Percentiles rank a stretch among this genome's conserved stretches.
Conservation (phyloP, 257 asterid genomes). For the Ehretia macrophylla region DNA sequence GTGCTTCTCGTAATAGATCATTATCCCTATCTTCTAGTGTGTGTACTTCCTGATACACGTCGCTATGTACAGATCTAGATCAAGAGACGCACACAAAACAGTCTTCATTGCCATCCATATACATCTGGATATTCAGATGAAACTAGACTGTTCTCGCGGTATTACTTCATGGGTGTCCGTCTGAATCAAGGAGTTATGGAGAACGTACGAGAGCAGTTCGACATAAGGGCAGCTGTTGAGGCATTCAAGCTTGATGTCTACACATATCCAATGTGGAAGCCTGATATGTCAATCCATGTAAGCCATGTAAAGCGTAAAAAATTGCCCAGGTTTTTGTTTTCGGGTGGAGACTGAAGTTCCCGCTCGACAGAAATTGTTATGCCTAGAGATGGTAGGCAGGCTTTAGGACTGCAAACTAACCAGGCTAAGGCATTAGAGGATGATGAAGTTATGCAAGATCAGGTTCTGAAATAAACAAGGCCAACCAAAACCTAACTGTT, state of each 20-base stretch:
- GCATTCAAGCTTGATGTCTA: conserved; percentile 33
- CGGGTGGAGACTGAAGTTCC: conserved; percentile 26
- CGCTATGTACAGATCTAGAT: conserved; percentile 14
- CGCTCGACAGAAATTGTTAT: conserved; percentile 13
- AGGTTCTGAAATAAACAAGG: too few relatives aligned
- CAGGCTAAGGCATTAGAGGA: conserved; percentile 8
- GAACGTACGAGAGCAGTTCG: conserved; percentile 36
- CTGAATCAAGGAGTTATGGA: conserved; percentile 29
- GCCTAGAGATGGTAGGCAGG: conserved; percentile 10
- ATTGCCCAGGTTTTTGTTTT: conserved; percentile 31
- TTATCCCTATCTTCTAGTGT: neutral
- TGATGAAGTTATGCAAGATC: conserved; percentile 9
- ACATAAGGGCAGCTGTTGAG: conserved; percentile 35
- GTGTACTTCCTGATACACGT: neutral
- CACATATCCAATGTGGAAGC: conserved; percentile 28
- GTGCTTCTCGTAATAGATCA: neutral
- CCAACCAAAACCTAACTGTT: too few relatives aligned
- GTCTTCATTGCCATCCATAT: conserved; percentile 46
- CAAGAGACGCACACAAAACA: conserved; percentile 31
- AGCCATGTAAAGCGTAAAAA: conserved; percentile 32
- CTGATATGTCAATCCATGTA: conserved; percentile 34
- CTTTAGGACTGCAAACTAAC: too few relatives aligned
- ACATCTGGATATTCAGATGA: conserved; percentile 31
- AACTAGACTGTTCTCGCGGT: conserved; percentile 27
- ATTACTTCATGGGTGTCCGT: conserved; percentile 39